These are phyloP conservation scores for Canariomyces notabilis DNA, from an alignment of 2,329 filamentous ascomycete genomes.

Conservation along the genomic window DNA sequence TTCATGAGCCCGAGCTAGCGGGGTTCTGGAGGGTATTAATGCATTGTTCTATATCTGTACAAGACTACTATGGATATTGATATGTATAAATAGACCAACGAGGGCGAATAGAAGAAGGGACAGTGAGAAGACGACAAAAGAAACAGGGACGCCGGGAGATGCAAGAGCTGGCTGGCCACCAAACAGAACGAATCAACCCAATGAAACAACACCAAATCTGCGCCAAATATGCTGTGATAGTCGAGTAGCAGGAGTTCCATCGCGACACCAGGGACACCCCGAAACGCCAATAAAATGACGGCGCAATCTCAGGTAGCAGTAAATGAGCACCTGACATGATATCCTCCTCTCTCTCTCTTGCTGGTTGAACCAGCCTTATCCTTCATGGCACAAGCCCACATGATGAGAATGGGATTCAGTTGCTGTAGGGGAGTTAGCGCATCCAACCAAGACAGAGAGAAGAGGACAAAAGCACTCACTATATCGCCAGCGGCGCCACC, in stretches of 20 bases:
- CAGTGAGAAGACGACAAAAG: background rate
- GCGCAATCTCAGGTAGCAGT: background rate
- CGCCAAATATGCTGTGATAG: background rate
- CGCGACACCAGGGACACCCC: background rate
- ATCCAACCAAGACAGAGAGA: background rate
- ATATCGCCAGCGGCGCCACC: conserved; percentile 93
- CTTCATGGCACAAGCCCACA: too few species aligned
- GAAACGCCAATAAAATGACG: background rate
- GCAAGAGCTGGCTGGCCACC: background rate
- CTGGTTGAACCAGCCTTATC: too few species aligned
- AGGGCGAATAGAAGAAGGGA: background rate
- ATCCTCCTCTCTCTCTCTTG: background rate
- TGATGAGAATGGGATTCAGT: conserved; percentile 2
- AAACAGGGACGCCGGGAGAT: background rate
- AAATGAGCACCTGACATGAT: background rate
- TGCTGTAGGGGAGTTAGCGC: conserved; percentile 9
- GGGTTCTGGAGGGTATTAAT: background rate
- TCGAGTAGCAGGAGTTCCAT: background rate
- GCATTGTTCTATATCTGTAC: background rate
- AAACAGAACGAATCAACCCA: background rate
- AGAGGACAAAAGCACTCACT: conserved; percentile 55
- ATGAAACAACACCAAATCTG: background rate
- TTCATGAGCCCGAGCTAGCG: background rate
- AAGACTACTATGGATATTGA: conserved; percentile 3
- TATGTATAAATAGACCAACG: background rate